Evolutionary conservation across 2,329 filamentous ascomycete genomes (phyloP).

Genomic region (Akanthomyces muscarius): DNA sequence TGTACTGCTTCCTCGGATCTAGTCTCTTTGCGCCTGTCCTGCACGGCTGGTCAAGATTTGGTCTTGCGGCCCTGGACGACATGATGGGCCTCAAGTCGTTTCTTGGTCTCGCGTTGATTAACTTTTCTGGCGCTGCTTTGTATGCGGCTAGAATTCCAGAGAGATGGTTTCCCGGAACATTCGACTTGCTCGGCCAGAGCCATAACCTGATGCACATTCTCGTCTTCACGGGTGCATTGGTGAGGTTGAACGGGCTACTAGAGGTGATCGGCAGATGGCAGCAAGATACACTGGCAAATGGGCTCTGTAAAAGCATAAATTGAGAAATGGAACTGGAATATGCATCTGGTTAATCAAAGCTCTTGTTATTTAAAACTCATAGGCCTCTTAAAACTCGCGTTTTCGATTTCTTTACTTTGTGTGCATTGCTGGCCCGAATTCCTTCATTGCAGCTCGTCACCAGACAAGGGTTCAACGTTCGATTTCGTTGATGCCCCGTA

Average conservation of each 20-base stretch:
- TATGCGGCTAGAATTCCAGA: constrained; percentile 28
- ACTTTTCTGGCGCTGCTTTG: constrained; percentile 26
- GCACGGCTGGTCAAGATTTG: constrained; percentile 22
- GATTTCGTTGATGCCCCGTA: not conserved
- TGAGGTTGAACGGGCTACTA: constrained; percentile 21
- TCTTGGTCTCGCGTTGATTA: constrained; percentile 26
- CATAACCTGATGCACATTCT: constrained; percentile 28
- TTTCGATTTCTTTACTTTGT: no score
- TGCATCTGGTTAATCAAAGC: no score
- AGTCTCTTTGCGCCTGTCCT: constrained; percentile 26
- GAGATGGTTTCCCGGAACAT: constrained; percentile 27
- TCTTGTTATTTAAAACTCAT: no score
- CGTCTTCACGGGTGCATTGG: constrained; percentile 22
- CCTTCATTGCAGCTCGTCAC: not conserved
- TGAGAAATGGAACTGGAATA: not conserved
- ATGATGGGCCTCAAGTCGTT: constrained; percentile 26
- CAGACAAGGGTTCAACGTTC: not conserved
- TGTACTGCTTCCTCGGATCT: constrained; percentile 24
- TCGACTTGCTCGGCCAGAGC: constrained; percentile 27
- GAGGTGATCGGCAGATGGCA: constrained; percentile 16
- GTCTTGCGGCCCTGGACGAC: constrained; percentile 20
- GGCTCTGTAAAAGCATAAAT: not conserved
- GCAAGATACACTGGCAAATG: constrained; percentile 6
- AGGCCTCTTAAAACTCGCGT: no score
- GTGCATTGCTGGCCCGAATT: no score